Evolutionary conservation across 495 filamentous ascomycete genomes (phyloP).

Genomic region (Trichoderma parareesei): DNA sequence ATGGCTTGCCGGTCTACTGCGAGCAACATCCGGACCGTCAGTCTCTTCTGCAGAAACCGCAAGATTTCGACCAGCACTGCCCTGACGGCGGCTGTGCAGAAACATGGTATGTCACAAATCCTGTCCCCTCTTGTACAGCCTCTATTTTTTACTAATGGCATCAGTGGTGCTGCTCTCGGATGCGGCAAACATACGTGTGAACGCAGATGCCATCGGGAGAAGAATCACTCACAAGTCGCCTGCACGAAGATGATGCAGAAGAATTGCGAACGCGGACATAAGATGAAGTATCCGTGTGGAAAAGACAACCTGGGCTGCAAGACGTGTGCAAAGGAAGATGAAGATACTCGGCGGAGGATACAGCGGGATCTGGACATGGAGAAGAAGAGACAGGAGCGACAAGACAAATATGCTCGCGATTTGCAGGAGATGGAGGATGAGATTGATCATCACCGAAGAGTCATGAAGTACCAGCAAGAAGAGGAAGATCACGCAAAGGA

Average conservation of each 20-base stretch:
- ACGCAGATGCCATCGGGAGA: constrained; percentile 53
- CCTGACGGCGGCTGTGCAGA: constrained; percentile 69
- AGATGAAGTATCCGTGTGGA: constrained; percentile 24
- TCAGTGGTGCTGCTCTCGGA: constrained; percentile 44
- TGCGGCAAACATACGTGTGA: constrained; percentile 58
- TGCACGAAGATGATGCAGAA: constrained; percentile 42
- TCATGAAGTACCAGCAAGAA: constrained; percentile 37
- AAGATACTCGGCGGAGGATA: constrained; percentile 33
- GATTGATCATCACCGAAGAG: constrained; percentile 42
- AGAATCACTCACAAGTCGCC: constrained; percentile 57
- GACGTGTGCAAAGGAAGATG: constrained; percentile 44
- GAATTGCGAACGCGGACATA: constrained; percentile 48
- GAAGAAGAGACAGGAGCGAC: constrained; percentile 38
- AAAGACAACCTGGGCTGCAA: constrained; percentile 30
- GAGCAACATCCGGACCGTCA: constrained; percentile 52
- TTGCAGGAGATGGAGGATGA: constrained; percentile 52
- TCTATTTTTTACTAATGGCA: neutral
- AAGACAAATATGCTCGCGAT: constrained; percentile 39
- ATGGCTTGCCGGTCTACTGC: constrained; percentile 64
- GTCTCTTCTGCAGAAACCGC: constrained; percentile 33
- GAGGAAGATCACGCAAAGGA: constrained; percentile 35
- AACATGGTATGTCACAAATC: constrained; percentile 46
- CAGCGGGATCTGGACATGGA: constrained; percentile 50
- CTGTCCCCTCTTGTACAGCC: too few relatives aligned
- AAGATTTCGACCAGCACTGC: constrained; percentile 52